Base-by-base conservation (phyloP, 768 basidiomycete genomes). In the Tephrocybe sp. region DNA sequence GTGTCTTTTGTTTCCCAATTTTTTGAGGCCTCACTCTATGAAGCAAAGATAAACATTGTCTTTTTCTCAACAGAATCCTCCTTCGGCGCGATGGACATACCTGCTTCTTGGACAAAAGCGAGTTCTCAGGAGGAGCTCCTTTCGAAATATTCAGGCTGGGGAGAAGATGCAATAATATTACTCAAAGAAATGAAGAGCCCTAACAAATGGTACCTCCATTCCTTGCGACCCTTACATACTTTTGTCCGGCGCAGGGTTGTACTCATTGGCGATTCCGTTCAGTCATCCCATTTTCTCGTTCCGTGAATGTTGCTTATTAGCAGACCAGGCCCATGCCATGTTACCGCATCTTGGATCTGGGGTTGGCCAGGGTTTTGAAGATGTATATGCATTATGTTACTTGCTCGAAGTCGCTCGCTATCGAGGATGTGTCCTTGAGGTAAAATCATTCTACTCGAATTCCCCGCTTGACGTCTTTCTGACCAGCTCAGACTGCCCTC, bases 321-420 rank as follows among this genome's bases (percentile, higher is more conserved):
- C 34, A n/a, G 21, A 19, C 37, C n/a, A 75, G 75, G 81, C 81
- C 8, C 82, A 83, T 56, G 79, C 66, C 0, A 82, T 82, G 81
- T 56, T 73, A 27, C 80, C 83, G 0, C 80, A 83, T 60, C 64
- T 83, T 9, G 80, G 80, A 2, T 72, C 79, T 0, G 82, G 82
- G 1, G 78, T 77, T 7, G 77, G 81, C 7, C 82, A 83, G 63
- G 82, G 78, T 1, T 70, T 83, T 23, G 82, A 83, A 56, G 82
- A 83, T 51, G 75, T 72, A 0, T 71, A 73, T 38, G 59, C 76
- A 4, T 62, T 84, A 3, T 71, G 69, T 31, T 64, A 69, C 10
- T 62, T 83, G 12, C 72, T 83, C 13, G 57, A 60, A 5, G 73
- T 76, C 52, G 69, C 75, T 2, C 57, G 67, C 47, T 73, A 75